Percentiles rank a stretch among this genome's conserved stretches.
These are phyloP conservation scores for Earliella scabrosa DNA, from an alignment of 1,284 basidiomycete genomes.

Conservation along the genomic window DNA sequence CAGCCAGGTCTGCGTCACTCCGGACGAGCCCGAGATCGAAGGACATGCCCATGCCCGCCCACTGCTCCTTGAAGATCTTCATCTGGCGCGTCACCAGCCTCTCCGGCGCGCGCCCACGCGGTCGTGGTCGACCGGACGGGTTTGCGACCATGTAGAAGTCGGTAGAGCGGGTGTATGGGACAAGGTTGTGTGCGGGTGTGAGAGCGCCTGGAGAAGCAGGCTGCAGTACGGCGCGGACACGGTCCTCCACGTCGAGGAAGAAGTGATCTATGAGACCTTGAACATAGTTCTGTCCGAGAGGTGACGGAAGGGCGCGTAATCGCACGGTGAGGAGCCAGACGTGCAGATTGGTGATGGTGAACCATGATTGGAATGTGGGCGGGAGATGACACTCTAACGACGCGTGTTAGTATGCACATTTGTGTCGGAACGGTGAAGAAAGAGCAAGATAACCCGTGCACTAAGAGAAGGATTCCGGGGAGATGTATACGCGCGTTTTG, in stretches of 20 bases:
- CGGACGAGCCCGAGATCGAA: conserved; percentile 82
- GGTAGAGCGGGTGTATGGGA: conserved; percentile 42
- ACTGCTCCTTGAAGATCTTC: conserved; percentile 92
- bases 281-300: conserved; percentile 67
- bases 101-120: conserved; percentile 66
- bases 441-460: no score
- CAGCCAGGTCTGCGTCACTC: conserved; percentile 83
- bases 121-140: conserved; percentile 29
- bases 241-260: conserved; percentile 93
- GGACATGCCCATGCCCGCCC: conserved; percentile 82
- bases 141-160: conserved; percentile 56
- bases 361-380: conserved; percentile 97
- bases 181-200: conserved; percentile 24
- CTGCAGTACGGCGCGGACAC: conserved; percentile 84
- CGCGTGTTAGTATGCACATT: no score
- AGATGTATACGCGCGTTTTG: no score
- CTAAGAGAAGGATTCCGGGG: no score
- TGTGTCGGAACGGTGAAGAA: no score
- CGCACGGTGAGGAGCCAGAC: conserved; percentile 91
- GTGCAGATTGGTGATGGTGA: conserved; percentile 93
- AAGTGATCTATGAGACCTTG: conserved; percentile 94
- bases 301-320: conserved; percentile 80
- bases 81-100: conserved; percentile 88
- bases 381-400: conserved; percentile 86
- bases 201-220: conserved; percentile 40